Evolutionary conservation across 768 basidiomycete species (phyloP), one percentile per base, ranked within the genome.

Genomic region (Tephrocybe sp.): DNA sequence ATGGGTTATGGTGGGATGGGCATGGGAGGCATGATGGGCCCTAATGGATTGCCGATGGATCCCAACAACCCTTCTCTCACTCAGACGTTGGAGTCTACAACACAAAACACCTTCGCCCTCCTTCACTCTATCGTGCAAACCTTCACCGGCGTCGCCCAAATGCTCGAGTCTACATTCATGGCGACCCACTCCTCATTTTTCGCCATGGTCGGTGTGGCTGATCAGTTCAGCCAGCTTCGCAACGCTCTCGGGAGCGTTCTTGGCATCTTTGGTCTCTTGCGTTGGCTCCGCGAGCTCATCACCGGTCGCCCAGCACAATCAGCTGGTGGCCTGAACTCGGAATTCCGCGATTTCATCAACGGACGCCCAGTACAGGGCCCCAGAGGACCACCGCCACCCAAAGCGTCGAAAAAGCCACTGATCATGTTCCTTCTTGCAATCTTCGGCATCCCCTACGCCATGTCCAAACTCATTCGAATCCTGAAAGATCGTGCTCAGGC

Each of bases 81-180:
- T 0, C 92, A 94, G 62, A 85, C 90, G 0, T 86, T 98, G 54
- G 93, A 97, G 71, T 67, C 83, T 5, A 89, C 91, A 9, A 99
- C 96, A 1, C 87, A 90, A 48, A 87, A 90, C 50, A 98, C 96
- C 2, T 99, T 99, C 63, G 79, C 88, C 24, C 85, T 99, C 50
- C 76, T 99, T 24, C 94, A 98, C 60, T 91, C 90, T 10, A 88
- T 99, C 65, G 96, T 99, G 39, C 90, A 93, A 61, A 97, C 95
- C 3, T 96, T 98, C 70, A 79, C 85, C 0, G 95, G 95, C 20
- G 86, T 99, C 55, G 88, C 96, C 0, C 96, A 98, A 67, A 95
- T 99, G 85, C 86, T 99, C 64, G 96, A 98, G 68, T 87, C 84
- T 28, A 98, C 96, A 4, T 98, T 96, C 71, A 90, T 98, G 87